Base-by-base conservation (phyloP, 108 stramenopile species). In the Nitzschia sp. region DNA sequence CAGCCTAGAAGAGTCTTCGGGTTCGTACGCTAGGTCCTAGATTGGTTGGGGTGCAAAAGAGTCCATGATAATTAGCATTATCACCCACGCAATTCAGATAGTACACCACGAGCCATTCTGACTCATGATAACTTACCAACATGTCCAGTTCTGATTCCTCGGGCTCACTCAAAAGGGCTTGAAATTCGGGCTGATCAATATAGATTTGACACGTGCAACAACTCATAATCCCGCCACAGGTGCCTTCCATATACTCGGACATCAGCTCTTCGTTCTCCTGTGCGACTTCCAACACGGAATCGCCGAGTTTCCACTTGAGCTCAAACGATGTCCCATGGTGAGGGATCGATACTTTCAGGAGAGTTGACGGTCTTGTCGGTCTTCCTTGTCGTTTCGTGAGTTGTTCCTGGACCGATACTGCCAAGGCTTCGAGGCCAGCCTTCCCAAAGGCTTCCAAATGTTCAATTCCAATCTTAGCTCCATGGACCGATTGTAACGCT, bases 121-220 rank as follows among this genome's bases (percentile, higher is more conserved):
- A n/a, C 4, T 50, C 48, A 50, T 22, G 17, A 16, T 17, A 22
- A 61, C 60, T 27, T 45, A 61, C 90, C 30, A 91, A 53, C 90
- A 91, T 91, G 68, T 91, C 90, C 32, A 64, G 53, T 54, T 91
- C 90, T 32, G 76, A 73, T 59, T 86, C 80, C 34, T 68, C 66
- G 2, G 90, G 85, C 31, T 65, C 57, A 6, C 66, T 68, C 17
- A 91, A 31, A 21, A 80, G 70, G 48, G 77, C 69, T 44, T 61
- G 60, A 38, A 73, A 77, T 62, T 78, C 79, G n/a, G 81, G 79
- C 3, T 85, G 82, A 64, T 87, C 78, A 21, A 91, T 69, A 22
- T 82, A 80, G 3, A 91, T 77, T 57, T 91, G 90, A 57, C 90
- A 91, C 17, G 90, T 91, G 15, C 85, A 91, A 58, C 90, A 91